Evolutionary conservation across 768 basidiomycete genomes (phyloP).

Genomic region (Cystobasidiopsis lactophilus): DNA sequence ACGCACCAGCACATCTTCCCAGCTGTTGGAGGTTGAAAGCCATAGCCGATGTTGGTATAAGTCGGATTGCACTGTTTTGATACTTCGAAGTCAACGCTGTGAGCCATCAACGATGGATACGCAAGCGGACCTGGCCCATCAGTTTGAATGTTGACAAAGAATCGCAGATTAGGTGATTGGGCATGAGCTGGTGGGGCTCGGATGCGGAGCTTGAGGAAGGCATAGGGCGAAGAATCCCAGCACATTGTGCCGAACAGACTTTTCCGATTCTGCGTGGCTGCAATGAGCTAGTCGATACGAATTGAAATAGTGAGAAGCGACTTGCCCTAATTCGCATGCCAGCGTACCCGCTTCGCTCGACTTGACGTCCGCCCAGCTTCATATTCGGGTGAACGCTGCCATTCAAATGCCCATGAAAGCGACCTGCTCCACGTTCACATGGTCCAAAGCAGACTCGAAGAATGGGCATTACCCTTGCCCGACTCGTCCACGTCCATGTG

Average conservation of each 20-base stretch:
- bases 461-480: not conserved
- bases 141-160: conserved; percentile 83
- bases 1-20: conserved; percentile 65
- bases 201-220: conserved; percentile 57
- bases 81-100: not conserved
- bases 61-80: conserved; percentile 41
- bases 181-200: conserved; percentile 31
- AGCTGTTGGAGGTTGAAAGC: conserved; percentile 37
- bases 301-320: not conserved
- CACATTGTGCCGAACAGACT: conserved; percentile 65
- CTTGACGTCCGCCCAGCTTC: conserved; percentile 14
- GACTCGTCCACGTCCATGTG: conserved; percentile 2
- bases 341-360: conserved; percentile 54
- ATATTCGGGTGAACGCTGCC: conserved; percentile 32
- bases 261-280: conserved; percentile 36
- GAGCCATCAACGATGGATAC: not conserved
- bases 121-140: conserved; percentile 34
- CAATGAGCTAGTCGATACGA: not conserved
- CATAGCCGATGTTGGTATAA: conserved; percentile 90
- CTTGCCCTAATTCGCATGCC: conserved; percentile 67
- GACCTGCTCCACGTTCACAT: conserved; percentile 25
- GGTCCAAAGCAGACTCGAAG: too few relatives aligned
- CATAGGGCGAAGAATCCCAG: conserved; percentile 63
- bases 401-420: conserved; percentile 62
- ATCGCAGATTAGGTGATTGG: conserved; percentile 33